These are phyloP conservation scores for Phaeophleospora eucalypticola DNA, from an alignment of 2,329 filamentous ascomycete genomes.

Conservation along the genomic window DNA sequence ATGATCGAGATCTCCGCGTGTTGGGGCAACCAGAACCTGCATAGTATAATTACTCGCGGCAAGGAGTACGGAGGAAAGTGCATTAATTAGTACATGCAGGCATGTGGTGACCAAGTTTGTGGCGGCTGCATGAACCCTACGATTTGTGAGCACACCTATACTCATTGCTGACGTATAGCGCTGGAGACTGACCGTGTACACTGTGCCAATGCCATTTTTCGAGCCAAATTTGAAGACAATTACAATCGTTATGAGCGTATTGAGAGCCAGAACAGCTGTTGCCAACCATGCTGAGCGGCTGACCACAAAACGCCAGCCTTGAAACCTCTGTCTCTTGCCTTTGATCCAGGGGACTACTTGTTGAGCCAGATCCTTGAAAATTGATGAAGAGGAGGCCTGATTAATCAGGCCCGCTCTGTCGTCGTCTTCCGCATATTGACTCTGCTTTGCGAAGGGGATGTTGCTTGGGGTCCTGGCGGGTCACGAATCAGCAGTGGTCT, in stretches of 20 bases:
- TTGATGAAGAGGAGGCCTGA: slow-evolving; percentile 3
- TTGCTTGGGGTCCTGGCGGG: slow-evolving; percentile 9
- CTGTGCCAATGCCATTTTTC: slow-evolving; percentile 15
- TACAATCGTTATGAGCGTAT: slow-evolving; percentile 14
- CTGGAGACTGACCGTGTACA: slow-evolving; percentile 6
- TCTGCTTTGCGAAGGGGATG: slow-evolving; percentile 8
- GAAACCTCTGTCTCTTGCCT: slow-evolving; percentile 8
- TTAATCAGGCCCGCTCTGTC: slow-evolving; percentile 7
- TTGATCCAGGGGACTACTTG: slow-evolving; percentile 1
- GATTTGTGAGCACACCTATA: not conserved
- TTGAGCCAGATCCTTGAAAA: not conserved
- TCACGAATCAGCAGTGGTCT: not conserved
- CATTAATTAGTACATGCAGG: slow-evolving; percentile 47
- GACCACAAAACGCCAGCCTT: slow-evolving; percentile 32
- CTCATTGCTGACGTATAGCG: not conserved
- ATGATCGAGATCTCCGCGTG: slow-evolving; percentile 45
- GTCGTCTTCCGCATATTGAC: slow-evolving; percentile 2
- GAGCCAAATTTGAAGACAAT: slow-evolving; percentile 5
- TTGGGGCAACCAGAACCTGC: slow-evolving; percentile 51
- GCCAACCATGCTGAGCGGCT: slow-evolving; percentile 9
- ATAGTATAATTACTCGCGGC: slow-evolving; percentile 50
- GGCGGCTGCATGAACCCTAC: slow-evolving; percentile 21
- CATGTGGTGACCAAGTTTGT: slow-evolving; percentile 14
- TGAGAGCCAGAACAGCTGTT: slow-evolving; percentile 12
- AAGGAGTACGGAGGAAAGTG: slow-evolving; percentile 43